Evolutionary conservation across 75 land plant genomes (phyloP), one percentile per base, ranked within the genome.

Genomic region (Cupressus sempervirens): DNA sequence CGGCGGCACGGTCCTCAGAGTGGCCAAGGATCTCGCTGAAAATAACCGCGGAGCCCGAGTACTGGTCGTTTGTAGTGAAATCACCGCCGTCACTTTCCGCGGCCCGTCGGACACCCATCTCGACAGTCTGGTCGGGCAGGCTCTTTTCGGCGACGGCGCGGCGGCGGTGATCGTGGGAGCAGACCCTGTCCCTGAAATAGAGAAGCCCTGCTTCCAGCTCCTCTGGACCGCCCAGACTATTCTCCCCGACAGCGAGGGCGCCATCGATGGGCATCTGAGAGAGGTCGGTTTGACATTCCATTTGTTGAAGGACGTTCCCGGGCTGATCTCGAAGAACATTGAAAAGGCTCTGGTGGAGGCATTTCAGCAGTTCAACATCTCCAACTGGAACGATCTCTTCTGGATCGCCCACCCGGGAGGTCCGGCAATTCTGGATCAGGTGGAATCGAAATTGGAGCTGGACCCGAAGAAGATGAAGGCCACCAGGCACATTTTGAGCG

Each of bases 401-500:
- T 92, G 92, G 92, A 77, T 89, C 5, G 89, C 91, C 75, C 93
- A 92, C 73, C 92, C 93, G 0, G 93, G 93, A 20, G 92, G 93
- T 0, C 89, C 79, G 34, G 92, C 91, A n/a, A 91, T 92, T 41
- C 85, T 92, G 20, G 92, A 92, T 77, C 86, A 87, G 84, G 86
- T 92, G 38, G 93, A 91, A 75, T 65, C 8, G 56, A 83, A 87
- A 86, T 81, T 92, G 65, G 83, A 83, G 32, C 87, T 92, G 50
- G 50, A 89, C 32, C 70, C 82, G 29, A 91, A 90, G 75, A 92
- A 88, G 92, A 45, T 92, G 89, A 14, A 56, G 13, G 89, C 91
- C 3, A 92, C 88, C 29, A 73, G 93, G 38, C 77, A 84, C 7
- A 86, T 89, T 36, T 87, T 92, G 20, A 46, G 43, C 15, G 91